phyloP scores from a whole-genome alignment of 2,329 filamentous ascomycete species.

The Talaromyces funiculosus region DNA sequence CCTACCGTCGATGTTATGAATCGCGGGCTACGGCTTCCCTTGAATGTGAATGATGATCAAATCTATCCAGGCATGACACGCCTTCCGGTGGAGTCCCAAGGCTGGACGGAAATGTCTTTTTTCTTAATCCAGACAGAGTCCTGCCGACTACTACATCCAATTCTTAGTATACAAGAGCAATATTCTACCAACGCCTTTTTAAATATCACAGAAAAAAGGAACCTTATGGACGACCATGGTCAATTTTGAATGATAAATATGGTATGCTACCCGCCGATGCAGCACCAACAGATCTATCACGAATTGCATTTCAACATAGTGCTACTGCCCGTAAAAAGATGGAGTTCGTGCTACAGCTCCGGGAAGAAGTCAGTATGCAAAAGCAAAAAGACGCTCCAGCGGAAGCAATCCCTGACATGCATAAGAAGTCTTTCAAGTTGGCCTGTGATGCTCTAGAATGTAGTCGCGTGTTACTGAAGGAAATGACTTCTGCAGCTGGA shows the following conservation, averaged over 20 bases:
- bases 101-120: slow-evolving; percentile 18
- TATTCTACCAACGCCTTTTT: slow-evolving; percentile 9
- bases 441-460: slow-evolving; percentile 17
- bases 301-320: slow-evolving; percentile 17
- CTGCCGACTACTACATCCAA: slow-evolving; percentile 17
- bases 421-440: slow-evolving; percentile 16
- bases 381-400: slow-evolving; percentile 6
- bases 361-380: slow-evolving; percentile 15
- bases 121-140: slow-evolving; percentile 20
- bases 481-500: slow-evolving; percentile 11
- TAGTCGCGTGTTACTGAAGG: slow-evolving; percentile 13
- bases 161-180: slow-evolving; percentile 14
- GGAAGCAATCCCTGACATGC: slow-evolving; percentile 9
- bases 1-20: slow-evolving; percentile 54
- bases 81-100: slow-evolving; percentile 14
- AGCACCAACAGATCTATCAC: slow-evolving; percentile 2
- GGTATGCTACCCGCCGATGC: neutral
- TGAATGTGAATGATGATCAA: slow-evolving; percentile 35
- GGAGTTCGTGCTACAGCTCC: slow-evolving; percentile 16
- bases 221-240: slow-evolving; percentile 7
- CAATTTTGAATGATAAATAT: slow-evolving; percentile 14
- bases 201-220: slow-evolving; percentile 10
- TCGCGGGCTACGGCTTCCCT: slow-evolving; percentile 26
- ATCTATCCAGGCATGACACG: slow-evolving; percentile 15
- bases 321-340: slow-evolving; percentile 16